Conservation (phyloP, 106 monocot genomes). For the Dendrobium nobile region DNA sequence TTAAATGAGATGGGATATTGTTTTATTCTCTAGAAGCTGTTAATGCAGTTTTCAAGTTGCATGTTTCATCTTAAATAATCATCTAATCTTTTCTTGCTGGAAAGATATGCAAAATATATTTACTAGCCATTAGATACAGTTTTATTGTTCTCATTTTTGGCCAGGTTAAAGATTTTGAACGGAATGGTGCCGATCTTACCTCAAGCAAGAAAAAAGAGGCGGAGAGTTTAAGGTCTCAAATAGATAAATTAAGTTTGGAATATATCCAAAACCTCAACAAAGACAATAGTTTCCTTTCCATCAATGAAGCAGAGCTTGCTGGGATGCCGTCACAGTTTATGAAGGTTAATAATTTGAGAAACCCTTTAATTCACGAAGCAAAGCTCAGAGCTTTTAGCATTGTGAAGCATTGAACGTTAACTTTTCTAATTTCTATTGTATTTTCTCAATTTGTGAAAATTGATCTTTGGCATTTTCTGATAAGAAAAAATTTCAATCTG, state of each 20-base stretch:
- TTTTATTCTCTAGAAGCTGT: neutral
- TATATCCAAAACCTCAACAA: conserved; percentile 66
- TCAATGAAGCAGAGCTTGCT: conserved; percentile 58
- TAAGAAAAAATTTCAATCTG: neutral
- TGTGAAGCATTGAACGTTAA: neutral
- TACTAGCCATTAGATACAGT: neutral
- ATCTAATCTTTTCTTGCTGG: neutral
- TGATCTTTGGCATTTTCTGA: neutral
- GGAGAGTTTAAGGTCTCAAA: conserved; percentile 59
- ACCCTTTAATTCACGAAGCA: neutral
- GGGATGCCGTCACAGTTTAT: conserved; percentile 85
- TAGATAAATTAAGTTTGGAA: conserved; percentile 64
- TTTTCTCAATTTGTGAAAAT: neutral
- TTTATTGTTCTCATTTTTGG: neutral
- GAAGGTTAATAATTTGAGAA: conserved; percentile 36
- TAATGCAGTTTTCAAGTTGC: neutral
- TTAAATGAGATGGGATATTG: neutral
- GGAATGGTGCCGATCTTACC: conserved; percentile 69
- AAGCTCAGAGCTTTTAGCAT: neutral
- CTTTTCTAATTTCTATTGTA: neutral
- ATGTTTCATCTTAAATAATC: neutral
- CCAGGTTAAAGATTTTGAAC: conserved; percentile 94
- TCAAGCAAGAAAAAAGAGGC: conserved; percentile 68
- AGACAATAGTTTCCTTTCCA: conserved; percentile 52
- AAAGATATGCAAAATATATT: neutral